Base-by-base conservation (phyloP, 2,329 filamentous ascomycete genomes). In the Microdochium trichocladiopsis region DNA sequence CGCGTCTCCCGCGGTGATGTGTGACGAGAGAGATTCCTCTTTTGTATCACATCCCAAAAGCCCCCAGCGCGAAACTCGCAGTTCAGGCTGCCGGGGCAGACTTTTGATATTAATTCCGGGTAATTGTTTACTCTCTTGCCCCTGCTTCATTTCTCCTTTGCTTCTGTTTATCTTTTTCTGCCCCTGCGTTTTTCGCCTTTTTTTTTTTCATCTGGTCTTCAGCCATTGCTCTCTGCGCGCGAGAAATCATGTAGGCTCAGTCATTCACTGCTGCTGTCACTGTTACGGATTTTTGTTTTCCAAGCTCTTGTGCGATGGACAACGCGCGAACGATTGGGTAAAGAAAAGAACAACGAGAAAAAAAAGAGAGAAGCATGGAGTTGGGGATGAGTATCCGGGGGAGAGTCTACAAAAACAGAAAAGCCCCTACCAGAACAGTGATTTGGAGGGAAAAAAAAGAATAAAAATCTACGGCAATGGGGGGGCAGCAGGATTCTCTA, bases 1-100 rank as follows among this genome's bases (percentile, higher is more conserved):
- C 73, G 72, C 75, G 75, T 72, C 73, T 74, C 70, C 63, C 65
- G 54, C 62, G 58, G 58, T 45, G 63, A 63, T 65, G 61, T 58
- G 58, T 65, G 60, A 53, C 48, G 56, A 55, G 23, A 28, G 23
- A 14, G 25, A 5, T 22, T 45, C 21, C 22, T 10, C 18, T 12
- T 45, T 22, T 18, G 12, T 23, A 16, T 21, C 14, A 45, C 18
- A 65, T 65, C 63, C 59, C 63, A 61, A 68, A 69, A 61, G 64
- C 66, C 66, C 68, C 59, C 61, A 60, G 56, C 41, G 21, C 41
- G 41, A 45, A 18, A 31, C 28, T 31, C 8, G 28, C 28, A 45
- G 41, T 45, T 41, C 18, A 16, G 33, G 12, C 21, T 45, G 41
- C 41, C 18, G 22, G 18, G 12, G 41, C 41, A 45, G 41, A 45